A percentile compares a stretch with the other conserved stretches of the same genome.
Conservation (phyloP, 129 eudicot species). For the Flaveria bidentis region DNA sequence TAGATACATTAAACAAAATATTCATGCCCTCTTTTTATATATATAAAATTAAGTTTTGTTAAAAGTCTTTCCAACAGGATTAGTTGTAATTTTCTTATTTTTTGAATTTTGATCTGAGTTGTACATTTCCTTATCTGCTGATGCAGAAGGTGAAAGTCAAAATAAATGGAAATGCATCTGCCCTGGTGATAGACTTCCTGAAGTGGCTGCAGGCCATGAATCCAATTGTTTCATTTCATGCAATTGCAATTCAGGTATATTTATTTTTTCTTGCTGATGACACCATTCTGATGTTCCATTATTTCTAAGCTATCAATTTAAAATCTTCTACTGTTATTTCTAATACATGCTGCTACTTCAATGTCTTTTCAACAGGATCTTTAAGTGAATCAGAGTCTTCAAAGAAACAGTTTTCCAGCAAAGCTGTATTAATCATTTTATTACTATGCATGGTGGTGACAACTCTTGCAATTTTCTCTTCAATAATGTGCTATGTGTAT, state of each 20-base stretch:
- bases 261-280: not conserved
- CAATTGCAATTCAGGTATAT: conserved; percentile 79
- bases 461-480: conserved; percentile 50
- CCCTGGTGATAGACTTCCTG: conserved; percentile 55
- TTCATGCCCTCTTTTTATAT: not conserved
- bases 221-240: conserved; percentile 68
- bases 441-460: conserved; percentile 52
- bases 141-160: conserved; percentile 43
- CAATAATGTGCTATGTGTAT: conserved; percentile 48
- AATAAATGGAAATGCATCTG: conserved; percentile 73
- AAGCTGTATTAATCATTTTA: conserved; percentile 54
- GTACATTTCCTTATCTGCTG: conserved; percentile 17
- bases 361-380: conserved; percentile 47
- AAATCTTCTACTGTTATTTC: not conserved
- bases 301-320: not conserved
- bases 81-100: not conserved
- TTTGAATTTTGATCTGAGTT: not conserved
- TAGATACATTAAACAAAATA: not conserved
- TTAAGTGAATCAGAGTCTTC: conserved; percentile 39
- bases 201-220: conserved; percentile 43
- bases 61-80: not conserved
- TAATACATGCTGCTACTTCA: conserved; percentile 14
- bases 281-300: conserved; percentile 8
- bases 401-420: conserved; percentile 52
- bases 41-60: not conserved